Percentiles rank a stretch among this genome's conserved stretches.
phyloP scores from a whole-genome alignment of 495 filamentous ascomycete genomes.

The Daldinia vernicosa region DNA sequence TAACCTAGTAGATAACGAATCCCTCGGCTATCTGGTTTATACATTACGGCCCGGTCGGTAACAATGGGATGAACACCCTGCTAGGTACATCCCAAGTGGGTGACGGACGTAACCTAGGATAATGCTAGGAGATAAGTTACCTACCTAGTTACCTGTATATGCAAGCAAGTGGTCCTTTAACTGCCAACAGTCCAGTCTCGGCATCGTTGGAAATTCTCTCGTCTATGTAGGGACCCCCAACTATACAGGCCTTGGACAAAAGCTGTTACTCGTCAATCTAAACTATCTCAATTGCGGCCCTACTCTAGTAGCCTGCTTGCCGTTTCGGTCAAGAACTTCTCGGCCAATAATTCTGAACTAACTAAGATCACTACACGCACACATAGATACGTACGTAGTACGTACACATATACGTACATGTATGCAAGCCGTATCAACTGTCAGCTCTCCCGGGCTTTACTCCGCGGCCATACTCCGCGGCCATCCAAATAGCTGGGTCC shows the following conservation, averaged over 20 bases:
- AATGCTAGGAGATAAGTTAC: not conserved
- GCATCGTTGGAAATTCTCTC: not conserved
- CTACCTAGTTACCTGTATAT: not conserved
- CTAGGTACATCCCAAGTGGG: not conserved
- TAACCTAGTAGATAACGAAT: not conserved
- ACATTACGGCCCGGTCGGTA: not conserved
- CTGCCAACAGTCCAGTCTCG: not conserved
- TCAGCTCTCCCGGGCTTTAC: not conserved
- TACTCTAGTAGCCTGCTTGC: not conserved
- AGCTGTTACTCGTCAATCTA: not conserved
- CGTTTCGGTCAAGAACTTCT: not conserved
- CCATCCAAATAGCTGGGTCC: not conserved
- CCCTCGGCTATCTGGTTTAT: not conserved
- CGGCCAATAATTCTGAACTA: not conserved
- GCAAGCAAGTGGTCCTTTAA: not conserved
- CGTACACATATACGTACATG: not conserved
- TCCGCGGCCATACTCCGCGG: not conserved
- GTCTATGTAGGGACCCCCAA: not conserved
- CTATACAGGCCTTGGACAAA: not conserved
- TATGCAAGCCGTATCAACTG: not conserved
- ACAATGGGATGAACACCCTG: not conserved
- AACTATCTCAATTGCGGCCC: not conserved
- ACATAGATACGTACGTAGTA: not conserved
- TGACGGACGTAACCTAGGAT: not conserved
- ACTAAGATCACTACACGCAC: not conserved